Evolutionary conservation across 345 rosid species (phyloP).

Genomic region (Pugionium cornutum): DNA sequence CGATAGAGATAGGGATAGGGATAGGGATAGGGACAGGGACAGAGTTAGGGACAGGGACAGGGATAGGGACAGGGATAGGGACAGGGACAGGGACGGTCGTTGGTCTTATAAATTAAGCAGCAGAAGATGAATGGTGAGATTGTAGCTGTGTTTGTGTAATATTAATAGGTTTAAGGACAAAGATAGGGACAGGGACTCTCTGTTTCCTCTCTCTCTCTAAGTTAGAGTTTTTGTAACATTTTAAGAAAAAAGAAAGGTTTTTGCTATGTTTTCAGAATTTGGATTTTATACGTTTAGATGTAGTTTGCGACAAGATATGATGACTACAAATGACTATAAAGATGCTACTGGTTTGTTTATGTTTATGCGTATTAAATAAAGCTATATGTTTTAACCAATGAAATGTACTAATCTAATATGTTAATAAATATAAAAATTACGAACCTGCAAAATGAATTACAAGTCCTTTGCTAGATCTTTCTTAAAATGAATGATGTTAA

Average conservation of each 20-base stretch:
- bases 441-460: too few relatives aligned
- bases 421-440: too few relatives aligned
- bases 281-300: conserved; percentile 11
- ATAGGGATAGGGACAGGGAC: neutral
- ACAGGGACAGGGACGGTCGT: conserved; percentile 29
- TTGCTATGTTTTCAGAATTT: neutral
- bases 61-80: neutral
- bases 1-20: neutral
- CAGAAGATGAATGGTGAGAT: conserved; percentile 37
- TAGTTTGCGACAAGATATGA: too few relatives aligned
- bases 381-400: too few relatives aligned
- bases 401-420: too few relatives aligned
- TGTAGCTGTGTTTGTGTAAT: conserved; percentile 30
- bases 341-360: too few relatives aligned
- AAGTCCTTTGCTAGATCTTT: too few relatives aligned
- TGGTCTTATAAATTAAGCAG: conserved; percentile 37
- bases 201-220: neutral
- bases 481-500: too few relatives aligned
- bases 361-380: too few relatives aligned
- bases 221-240: conserved; percentile 8
- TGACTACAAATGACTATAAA: too few relatives aligned
- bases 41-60: conserved; percentile 11
- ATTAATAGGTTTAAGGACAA: neutral
- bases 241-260: too few relatives aligned
- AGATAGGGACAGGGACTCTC: conserved; percentile 9